Evolutionary conservation across 441 rosid species (phyloP), one percentile per base, ranked within the genome.

Genomic region (Croton setiger): DNA sequence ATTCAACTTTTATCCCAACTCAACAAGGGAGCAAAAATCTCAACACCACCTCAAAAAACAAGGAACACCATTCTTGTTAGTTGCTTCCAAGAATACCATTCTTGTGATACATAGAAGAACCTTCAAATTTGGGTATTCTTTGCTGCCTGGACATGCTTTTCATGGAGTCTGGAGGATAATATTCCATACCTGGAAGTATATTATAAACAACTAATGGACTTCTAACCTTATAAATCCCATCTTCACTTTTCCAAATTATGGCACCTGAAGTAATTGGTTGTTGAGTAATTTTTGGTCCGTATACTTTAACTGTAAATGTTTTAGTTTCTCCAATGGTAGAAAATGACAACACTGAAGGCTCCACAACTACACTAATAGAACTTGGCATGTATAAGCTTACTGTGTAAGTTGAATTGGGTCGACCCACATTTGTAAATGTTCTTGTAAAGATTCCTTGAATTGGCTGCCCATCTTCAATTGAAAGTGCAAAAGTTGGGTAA

Each of bases 361-460:
- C 71, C 47, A 88, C 91, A 27, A 74, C 62, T 14, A 88, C 85
- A 0, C 35, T 75, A 14, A 89, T 77, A 23, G 72, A 7, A 9
- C 33, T 27, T 39, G 90, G 87, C 64, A 81, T 67, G 6, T 86
- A 83, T 8, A 83, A 47, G 20, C 80, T 84, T 14, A 68, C 79
- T 1, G 66, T 67, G 36, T 89, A 87, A 47, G 47, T 79, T 39
- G 82, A 71, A 36, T 70, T 76, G 11, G 79, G 86, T 66, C 77
- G 76, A 9, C 82, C 92, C 1, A 88, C 93, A 39, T 88, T 88
- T 14, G 92, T 84, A 43, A 84, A 79, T 12, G 88, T 90, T 72
- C 95, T 83, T n/a, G 63, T 69, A 43, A 92, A 76, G 73, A 70
- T 76, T 78, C 56, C 67, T 51, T 59, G 55, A 77, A 37, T 73